Percentiles rank a stretch among this genome's conserved stretches.
phyloP scores from a whole-genome alignment of 257 asterid genomes.

The Ehretia macrophylla region DNA sequence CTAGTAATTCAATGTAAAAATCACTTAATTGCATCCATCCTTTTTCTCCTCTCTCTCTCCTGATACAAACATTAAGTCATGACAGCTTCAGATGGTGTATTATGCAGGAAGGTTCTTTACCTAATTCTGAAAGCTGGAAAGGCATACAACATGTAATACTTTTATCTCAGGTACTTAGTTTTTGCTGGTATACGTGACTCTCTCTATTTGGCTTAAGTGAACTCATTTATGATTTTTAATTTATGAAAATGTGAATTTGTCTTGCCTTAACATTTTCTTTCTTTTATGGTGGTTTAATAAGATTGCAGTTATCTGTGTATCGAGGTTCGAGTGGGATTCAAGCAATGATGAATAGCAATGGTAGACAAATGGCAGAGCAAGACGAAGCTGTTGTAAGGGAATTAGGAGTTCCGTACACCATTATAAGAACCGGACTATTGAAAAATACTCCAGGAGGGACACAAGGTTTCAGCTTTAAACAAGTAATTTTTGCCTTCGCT shows the following conservation, averaged over 20 bases:
- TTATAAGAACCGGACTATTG: conserved; percentile 68
- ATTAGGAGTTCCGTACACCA: conserved; percentile 69
- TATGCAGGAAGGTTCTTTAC: conserved; percentile 65
- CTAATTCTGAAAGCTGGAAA: conserved; percentile 65
- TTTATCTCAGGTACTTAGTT: conserved; percentile 62
- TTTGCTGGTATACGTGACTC: no score
- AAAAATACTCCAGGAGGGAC: conserved; percentile 61
- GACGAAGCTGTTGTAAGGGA: conserved; percentile 57
- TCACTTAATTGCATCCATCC: neutral
- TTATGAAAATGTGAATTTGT: neutral
- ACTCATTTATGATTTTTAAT: conserved; percentile 20
- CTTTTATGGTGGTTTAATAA: conserved; percentile 52
- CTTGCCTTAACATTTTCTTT: conserved; percentile 12
- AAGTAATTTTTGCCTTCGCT: conserved; percentile 34
- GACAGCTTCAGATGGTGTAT: neutral
- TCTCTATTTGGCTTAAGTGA: no score
- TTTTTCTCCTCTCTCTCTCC: neutral
- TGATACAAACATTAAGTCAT: neutral
- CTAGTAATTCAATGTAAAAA: neutral
- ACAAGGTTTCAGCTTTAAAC: conserved; percentile 71
- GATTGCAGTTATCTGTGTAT: conserved; percentile 83
- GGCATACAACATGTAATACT: conserved; percentile 78
- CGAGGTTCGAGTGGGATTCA: conserved; percentile 69
- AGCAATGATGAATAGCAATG: conserved; percentile 62
- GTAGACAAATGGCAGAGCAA: conserved; percentile 68